phyloP scores from a whole-genome alignment of 2,329 filamentous ascomycete species.

The Sclerotinia spermophila region DNA sequence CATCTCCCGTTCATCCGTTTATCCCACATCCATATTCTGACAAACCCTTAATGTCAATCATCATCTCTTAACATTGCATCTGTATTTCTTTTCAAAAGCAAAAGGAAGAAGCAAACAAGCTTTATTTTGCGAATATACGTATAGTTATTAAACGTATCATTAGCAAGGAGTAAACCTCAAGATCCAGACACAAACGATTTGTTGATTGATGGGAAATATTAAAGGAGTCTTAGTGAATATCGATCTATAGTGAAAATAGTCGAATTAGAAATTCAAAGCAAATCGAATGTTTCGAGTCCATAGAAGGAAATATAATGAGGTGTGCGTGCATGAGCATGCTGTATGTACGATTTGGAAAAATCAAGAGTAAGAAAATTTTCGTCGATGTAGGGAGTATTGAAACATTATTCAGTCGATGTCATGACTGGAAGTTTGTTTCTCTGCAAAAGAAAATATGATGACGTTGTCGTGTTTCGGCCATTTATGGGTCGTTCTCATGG shows the following conservation, averaged over 20 bases:
- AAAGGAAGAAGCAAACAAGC: constrained; percentile 3
- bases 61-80: constrained; percentile 6
- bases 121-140: background rate
- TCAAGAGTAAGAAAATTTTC: background rate
- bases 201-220: constrained; percentile 1
- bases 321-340: background rate
- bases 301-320: background rate
- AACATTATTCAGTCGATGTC: background rate
- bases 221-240: constrained; percentile 4
- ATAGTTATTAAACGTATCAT: background rate
- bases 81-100: constrained; percentile 1
- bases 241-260: constrained; percentile 10
- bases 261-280: constrained; percentile 4
- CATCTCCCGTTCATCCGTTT: background rate
- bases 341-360: constrained; percentile 9
- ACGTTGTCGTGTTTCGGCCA: constrained; percentile 7
- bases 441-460: constrained; percentile 11
- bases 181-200: background rate
- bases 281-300: constrained; percentile 2
- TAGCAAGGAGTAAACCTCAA: constrained; percentile 1
- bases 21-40: background rate
- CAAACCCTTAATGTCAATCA: background rate
- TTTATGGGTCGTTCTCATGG: background rate
- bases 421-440: background rate
- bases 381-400: constrained; percentile 9